phyloP scores from a whole-genome alignment of 208 protist species.

The Acanthamoeba quina region DNA sequence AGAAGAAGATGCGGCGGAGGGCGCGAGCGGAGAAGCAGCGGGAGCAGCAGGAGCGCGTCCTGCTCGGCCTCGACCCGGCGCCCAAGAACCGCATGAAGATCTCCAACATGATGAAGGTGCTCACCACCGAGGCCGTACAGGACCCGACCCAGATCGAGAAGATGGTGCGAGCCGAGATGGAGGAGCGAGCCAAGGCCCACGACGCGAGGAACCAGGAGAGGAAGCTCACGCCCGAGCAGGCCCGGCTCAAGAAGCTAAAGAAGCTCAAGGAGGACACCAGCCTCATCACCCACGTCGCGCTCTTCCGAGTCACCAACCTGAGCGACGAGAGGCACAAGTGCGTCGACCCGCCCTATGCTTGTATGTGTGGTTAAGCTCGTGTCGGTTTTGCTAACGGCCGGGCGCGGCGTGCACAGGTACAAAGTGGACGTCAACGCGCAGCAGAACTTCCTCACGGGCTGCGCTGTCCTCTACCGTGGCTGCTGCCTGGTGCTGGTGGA shows the following conservation, averaged over 20 bases:
- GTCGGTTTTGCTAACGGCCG: background rate
- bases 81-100: conserved; percentile 82
- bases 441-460: conserved; percentile 76
- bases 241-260: conserved; percentile 77
- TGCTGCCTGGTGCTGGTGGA: conserved; percentile 83
- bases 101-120: conserved; percentile 86
- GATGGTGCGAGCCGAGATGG: conserved; percentile 74
- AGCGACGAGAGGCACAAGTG: conserved; percentile 69
- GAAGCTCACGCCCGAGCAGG: conserved; percentile 83
- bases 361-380: background rate
- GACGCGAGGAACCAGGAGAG: conserved; percentile 74
- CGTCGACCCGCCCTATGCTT: background rate
- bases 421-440: conserved; percentile 85
- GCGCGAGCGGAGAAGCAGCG: conserved; percentile 43
- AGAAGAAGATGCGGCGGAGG: conserved; percentile 78
- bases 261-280: conserved; percentile 70
- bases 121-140: conserved; percentile 78
- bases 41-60: conserved; percentile 75
- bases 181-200: conserved; percentile 63
- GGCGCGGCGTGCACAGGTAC: background rate
- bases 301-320: conserved; percentile 58
- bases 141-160: conserved; percentile 83
- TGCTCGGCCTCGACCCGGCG: conserved; percentile 75
- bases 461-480: conserved; percentile 60
- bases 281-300: conserved; percentile 15